These are phyloP conservation scores for Pseudoscleropodium purum DNA, from an alignment of 225 moss, liverwort and hornwort genomes.

Conservation along the genomic window DNA sequence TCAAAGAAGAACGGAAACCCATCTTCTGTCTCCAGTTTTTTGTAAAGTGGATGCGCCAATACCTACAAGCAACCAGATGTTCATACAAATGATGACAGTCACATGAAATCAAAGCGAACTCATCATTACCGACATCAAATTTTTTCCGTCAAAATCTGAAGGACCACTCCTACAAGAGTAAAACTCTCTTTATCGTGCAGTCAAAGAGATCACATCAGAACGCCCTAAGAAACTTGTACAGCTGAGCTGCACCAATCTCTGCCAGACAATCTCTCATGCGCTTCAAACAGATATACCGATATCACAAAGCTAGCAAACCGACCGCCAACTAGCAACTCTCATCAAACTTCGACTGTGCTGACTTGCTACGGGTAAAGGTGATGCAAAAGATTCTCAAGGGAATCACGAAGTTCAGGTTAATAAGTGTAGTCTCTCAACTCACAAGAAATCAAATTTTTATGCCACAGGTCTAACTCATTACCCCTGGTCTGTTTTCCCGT, in stretches of 20 bases:
- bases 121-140: not conserved
- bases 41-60: slow-evolving; percentile 55
- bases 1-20: slow-evolving; percentile 64
- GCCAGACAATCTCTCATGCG: not conserved
- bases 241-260: not conserved
- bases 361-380: not conserved
- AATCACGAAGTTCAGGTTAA: not conserved
- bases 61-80: slow-evolving; percentile 11
- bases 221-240: not conserved
- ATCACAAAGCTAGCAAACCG: not conserved
- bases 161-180: not conserved
- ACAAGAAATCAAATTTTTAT: not conserved
- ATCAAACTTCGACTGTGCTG: not conserved
- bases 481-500: slow-evolving; percentile 61
- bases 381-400: not conserved
- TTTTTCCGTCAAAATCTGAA: not conserved
- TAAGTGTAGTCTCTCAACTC: not conserved
- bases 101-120: not conserved
- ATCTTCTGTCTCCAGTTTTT: slow-evolving; percentile 63
- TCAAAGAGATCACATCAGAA: not conserved
- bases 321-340: not conserved
- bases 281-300: not conserved
- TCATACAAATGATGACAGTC: not conserved
- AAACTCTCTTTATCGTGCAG: not conserved
- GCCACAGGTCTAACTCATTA: slow-evolving; percentile 5